Evolutionary conservation across 2,329 filamentous ascomycete species (phyloP).

Genomic region (Xylaria sp.): DNA sequence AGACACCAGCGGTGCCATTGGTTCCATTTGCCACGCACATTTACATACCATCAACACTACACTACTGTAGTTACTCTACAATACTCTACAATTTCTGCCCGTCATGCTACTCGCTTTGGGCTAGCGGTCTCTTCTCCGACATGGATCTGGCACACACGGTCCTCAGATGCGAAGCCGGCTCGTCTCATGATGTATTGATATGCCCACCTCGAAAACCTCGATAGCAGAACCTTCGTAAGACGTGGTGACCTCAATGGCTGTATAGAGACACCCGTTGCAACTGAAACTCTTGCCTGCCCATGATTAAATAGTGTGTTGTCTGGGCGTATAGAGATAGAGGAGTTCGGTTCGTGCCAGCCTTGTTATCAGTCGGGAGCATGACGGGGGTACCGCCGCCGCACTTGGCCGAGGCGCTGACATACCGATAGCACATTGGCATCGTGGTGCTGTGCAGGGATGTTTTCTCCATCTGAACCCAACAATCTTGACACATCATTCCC

Average conservation of each 20-base stretch:
- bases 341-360: slow-evolving; percentile 22
- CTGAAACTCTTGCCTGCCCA: not conserved
- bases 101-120: slow-evolving; percentile 21
- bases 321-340: slow-evolving; percentile 21
- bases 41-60: not conserved
- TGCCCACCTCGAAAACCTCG: not conserved
- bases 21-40: slow-evolving; percentile 33
- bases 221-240: not conserved
- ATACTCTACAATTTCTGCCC: slow-evolving; percentile 14
- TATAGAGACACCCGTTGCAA: not conserved
- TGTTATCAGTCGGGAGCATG: slow-evolving; percentile 29
- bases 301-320: slow-evolving; percentile 11
- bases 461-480: slow-evolving; percentile 15
- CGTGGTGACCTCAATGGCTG: slow-evolving; percentile 4
- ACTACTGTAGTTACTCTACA: not conserved
- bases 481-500: slow-evolving; percentile 35
- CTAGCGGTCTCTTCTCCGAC: slow-evolving; percentile 1
- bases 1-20: not conserved
- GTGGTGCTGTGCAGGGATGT: slow-evolving; percentile 31
- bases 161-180: slow-evolving; percentile 5
- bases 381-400: slow-evolving; percentile 26
- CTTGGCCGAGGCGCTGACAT: slow-evolving; percentile 36
- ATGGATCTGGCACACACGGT: slow-evolving; percentile 5
- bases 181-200: not conserved
- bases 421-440: slow-evolving; percentile 25